These are phyloP conservation scores for Tulasnella sp. DNA, from an alignment of 768 basidiomycete genomes.

Conservation along the genomic window DNA sequence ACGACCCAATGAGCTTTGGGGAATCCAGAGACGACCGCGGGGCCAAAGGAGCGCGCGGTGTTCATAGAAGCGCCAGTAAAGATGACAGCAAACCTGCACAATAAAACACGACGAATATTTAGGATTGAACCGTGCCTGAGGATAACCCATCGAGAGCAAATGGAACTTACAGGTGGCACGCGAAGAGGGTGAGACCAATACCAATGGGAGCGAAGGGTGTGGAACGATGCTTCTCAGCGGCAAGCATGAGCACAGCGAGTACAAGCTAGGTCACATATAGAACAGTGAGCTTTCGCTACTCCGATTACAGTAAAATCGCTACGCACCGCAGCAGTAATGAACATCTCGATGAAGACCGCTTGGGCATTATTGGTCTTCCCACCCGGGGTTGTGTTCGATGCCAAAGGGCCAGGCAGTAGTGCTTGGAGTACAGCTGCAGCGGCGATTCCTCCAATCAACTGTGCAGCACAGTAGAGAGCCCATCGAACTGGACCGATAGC, in stretches of 20 bases:
- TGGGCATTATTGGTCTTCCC: conserved; percentile 13
- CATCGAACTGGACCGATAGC: conserved; percentile 19
- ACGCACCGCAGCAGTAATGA: conserved; percentile 18
- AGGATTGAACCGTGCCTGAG: neutral
- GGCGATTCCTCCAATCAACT: conserved; percentile 21
- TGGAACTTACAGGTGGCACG: conserved; percentile 13
- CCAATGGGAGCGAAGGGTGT: conserved; percentile 17
- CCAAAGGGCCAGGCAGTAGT: conserved; percentile 19
- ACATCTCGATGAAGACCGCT: conserved; percentile 20
- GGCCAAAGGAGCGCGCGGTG: conserved; percentile 21
- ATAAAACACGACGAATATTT: neutral
- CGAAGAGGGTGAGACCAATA: conserved; percentile 19
- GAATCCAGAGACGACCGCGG: conserved; percentile 21
- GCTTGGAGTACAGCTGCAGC: conserved; percentile 19
- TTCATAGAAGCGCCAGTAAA: conserved; percentile 21
- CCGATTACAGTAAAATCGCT: neutral
- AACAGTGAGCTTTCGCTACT: neutral
- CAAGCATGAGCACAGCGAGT: conserved; percentile 19
- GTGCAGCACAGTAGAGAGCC: conserved; percentile 20
- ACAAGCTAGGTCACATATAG: conserved; percentile 5
- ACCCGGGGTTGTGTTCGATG: conserved; percentile 14
- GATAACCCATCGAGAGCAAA: neutral
- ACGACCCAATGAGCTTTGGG: conserved; percentile 7
- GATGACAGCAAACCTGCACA: conserved; percentile 18
- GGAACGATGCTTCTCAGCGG: conserved; percentile 20